Evolutionary conservation across 2,329 filamentous ascomycete genomes (phyloP), one percentile per base, ranked within the genome.

Genomic region (Scleromitrula shiraiana): DNA sequence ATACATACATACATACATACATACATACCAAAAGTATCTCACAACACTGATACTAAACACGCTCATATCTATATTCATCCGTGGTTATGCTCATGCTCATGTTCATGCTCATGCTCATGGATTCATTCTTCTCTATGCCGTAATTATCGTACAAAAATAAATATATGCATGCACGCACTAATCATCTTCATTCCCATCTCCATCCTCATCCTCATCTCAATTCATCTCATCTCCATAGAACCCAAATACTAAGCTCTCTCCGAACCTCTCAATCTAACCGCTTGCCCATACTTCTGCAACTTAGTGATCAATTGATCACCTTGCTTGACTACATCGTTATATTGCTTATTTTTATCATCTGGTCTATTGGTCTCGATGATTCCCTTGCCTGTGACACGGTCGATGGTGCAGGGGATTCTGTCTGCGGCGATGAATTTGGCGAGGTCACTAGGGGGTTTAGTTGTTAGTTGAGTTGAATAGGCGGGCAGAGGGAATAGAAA

Each of bases 301-400:
- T 98, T 98, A 50, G 93, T 98, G 66, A 98, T 97, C 54, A 98
- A 77, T 69, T 95, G 87, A 68, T 98, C 93, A 26, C 93, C 93
- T 67, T 97, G 93, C 72, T 93, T 93, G 53, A 98, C 89, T 30
- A 97, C 89, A 61, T 98, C 93, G 61, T 90, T 86, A 70, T 98
- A 98, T 72, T 98, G 93, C 78, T 95, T 96, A 77, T 97, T 97
- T 82, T 98, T 98, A 73, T 95, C 90, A 66, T 97, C 93, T 7
- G 91, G 90, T 46, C 93, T 80, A 72, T 96, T 96, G 37, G 93
- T 98, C 77, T 97, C 93, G 62, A 98, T 97, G 59, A 97, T 86
- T 44, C 91, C 91, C 67, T 94, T 93, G 57, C 91, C 93, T 51
- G 90, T 88, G 56, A 98, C 93, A 46, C 93, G 87, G 70, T 98